Evolutionary conservation across 345 rosid genomes (phyloP).

Genomic region (Hibiscus syriacus): DNA sequence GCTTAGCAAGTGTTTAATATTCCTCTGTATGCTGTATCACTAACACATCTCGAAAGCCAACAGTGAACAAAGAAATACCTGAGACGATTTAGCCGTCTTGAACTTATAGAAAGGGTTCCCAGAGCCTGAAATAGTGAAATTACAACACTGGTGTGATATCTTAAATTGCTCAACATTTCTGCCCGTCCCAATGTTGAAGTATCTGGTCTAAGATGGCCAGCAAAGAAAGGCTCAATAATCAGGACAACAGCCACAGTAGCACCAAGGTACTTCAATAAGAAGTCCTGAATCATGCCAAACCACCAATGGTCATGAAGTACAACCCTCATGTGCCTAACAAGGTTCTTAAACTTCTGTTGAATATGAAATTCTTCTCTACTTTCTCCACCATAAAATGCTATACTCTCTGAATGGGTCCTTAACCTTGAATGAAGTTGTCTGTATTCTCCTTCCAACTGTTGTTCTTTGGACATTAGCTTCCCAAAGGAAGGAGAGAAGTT

Average conservation of each 20-base stretch:
- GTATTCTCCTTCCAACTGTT: no score
- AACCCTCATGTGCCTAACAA: constrained; percentile 56
- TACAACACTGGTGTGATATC: constrained; percentile 97
- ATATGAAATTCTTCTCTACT: constrained; percentile 82
- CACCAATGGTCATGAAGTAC: constrained; percentile 98
- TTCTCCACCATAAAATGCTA: constrained; percentile 98
- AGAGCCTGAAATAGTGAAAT: constrained; percentile 83
- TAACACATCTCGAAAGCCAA: neutral
- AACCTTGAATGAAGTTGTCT: constrained; percentile 95
- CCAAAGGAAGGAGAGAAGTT: constrained; percentile 95
- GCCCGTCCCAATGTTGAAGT: constrained; percentile 92
- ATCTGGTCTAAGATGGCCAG: constrained; percentile 86
- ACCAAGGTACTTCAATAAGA: constrained; percentile 90
- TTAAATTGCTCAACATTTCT: constrained; percentile 95
- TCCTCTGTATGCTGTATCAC: neutral
- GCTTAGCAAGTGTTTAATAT: neutral
- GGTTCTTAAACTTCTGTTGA: constrained; percentile 71
- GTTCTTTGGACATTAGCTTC: constrained; percentile 83
- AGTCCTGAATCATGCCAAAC: constrained; percentile 99
- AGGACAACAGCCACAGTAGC: constrained; percentile 91
- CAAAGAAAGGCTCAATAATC: constrained; percentile 93
- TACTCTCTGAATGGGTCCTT: constrained; percentile 97
- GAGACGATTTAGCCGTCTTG: constrained; percentile 85
- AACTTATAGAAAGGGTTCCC: constrained; percentile 91
- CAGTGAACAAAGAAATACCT: constrained; percentile 47